These are phyloP conservation scores for Phytophthora cryptogea DNA, from an alignment of 352 stramenopile species.

Conservation along the genomic window DNA sequence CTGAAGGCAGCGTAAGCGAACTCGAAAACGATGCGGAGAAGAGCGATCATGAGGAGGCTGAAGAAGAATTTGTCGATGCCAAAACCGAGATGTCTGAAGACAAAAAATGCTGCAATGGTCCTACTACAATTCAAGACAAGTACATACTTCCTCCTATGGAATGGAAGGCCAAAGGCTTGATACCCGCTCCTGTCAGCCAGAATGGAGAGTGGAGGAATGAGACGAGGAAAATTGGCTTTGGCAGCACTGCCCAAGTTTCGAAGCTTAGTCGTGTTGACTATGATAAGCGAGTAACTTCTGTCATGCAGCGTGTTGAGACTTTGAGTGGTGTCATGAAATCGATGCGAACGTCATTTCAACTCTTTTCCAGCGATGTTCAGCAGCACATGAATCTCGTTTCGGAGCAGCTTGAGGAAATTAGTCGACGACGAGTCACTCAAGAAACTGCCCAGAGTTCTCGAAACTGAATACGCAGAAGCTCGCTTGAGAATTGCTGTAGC, in stretches of 20 bases:
- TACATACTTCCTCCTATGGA: slow-evolving; percentile 48
- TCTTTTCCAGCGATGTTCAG: slow-evolving; percentile 60
- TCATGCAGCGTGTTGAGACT: slow-evolving; percentile 42
- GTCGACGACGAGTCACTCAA: slow-evolving; percentile 31
- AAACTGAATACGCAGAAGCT: slow-evolving; percentile 2
- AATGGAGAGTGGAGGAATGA: neutral
- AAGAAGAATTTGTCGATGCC: neutral
- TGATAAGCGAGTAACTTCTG: slow-evolving; percentile 39
- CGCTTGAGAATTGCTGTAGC: neutral
- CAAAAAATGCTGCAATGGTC: neutral
- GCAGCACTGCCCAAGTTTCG: slow-evolving; percentile 2
- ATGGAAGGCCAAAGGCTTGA: slow-evolving; percentile 19
- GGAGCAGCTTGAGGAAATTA: slow-evolving; percentile 49
- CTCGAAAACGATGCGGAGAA: neutral
- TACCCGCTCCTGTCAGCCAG: neutral
- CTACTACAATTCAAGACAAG: slow-evolving; percentile 48
- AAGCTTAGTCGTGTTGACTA: slow-evolving; percentile 43
- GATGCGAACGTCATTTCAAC: slow-evolving; percentile 58
- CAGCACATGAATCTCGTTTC: slow-evolving; percentile 56
- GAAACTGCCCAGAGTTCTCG: slow-evolving; percentile 22
- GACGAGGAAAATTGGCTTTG: neutral
- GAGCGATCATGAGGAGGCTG: neutral
- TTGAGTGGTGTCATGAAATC: slow-evolving; percentile 45
- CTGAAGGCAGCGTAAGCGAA: slow-evolving; percentile 3
- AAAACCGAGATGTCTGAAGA: neutral